Evolutionary conservation across 331 rosid species (phyloP).

Genomic region (Malus hybrid): DNA sequence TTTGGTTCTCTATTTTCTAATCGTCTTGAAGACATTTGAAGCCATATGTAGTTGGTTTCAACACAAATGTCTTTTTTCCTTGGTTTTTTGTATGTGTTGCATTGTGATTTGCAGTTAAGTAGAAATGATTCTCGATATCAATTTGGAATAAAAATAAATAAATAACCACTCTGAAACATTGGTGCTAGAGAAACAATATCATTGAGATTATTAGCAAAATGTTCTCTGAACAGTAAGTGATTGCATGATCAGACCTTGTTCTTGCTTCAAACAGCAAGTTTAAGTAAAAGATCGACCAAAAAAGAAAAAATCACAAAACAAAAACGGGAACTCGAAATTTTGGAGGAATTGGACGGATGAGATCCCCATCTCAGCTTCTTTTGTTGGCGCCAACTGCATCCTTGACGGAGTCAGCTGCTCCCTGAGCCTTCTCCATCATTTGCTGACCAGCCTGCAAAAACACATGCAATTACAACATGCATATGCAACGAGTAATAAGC

Average conservation of each 20-base stretch:
- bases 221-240: neutral
- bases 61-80: too few relatives aligned
- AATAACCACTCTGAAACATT: neutral
- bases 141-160: too few relatives aligned
- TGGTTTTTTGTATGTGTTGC: too few relatives aligned
- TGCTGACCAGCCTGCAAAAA: slow-evolving; percentile 38
- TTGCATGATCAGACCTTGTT: neutral
- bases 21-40: neutral
- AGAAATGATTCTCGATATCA: too few relatives aligned
- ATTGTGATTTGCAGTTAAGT: too few relatives aligned
- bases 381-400: slow-evolving; percentile 34
- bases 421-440: slow-evolving; percentile 40
- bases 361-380: slow-evolving; percentile 17
- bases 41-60: neutral
- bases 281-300: neutral
- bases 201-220: neutral
- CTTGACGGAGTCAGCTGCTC: slow-evolving; percentile 34
- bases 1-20: slow-evolving; percentile 20
- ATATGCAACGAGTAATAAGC: too few relatives aligned
- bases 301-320: neutral
- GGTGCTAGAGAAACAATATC: neutral
- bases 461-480: neutral
- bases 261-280: neutral
- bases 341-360: neutral
- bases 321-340: neutral